Evolutionary conservation across 2,329 filamentous ascomycete species (phyloP).

Genomic region (Sarocladium kiliense): DNA sequence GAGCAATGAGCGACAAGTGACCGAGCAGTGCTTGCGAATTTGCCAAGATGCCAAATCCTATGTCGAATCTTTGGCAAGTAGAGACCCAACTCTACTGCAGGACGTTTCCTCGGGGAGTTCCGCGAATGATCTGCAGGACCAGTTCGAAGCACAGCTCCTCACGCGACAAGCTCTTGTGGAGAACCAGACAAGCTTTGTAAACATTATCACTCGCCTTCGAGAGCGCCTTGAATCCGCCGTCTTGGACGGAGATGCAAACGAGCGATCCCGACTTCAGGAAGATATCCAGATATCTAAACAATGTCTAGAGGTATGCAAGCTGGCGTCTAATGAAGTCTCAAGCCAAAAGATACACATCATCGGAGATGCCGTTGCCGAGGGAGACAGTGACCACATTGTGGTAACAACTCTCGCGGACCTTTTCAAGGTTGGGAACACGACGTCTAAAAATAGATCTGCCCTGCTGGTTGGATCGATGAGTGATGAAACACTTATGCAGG

Average conservation of each 20-base stretch:
- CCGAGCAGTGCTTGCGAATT: slow-evolving; percentile 5
- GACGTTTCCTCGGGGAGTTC: too few relatives aligned
- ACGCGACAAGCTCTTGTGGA: too few relatives aligned
- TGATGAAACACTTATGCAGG: neutral
- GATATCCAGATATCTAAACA: neutral
- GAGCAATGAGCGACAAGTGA: slow-evolving; percentile 28
- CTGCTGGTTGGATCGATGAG: slow-evolving; percentile 23
- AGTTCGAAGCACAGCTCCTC: too few relatives aligned
- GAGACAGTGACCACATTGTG: slow-evolving; percentile 30
- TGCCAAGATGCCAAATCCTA: neutral
- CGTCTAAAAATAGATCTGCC: slow-evolving; percentile 24
- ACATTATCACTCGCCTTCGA: too few relatives aligned
- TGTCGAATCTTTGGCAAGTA: neutral
- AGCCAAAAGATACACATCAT: slow-evolving; percentile 26
- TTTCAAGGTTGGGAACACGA: slow-evolving; percentile 30
- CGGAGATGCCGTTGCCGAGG: slow-evolving; percentile 28
- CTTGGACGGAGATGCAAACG: too few relatives aligned
- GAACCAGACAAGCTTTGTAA: too few relatives aligned
- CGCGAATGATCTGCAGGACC: too few relatives aligned
- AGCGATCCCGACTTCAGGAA: neutral
- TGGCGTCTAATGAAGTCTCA: slow-evolving; percentile 22
- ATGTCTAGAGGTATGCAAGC: slow-evolving; percentile 21
- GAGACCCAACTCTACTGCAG: too few relatives aligned
- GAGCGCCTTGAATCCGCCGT: too few relatives aligned
- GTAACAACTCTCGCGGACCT: slow-evolving; percentile 33